Evolutionary conservation across 768 basidiomycete species (phyloP).

Genomic region (Neoboletus subvelutipes): DNA sequence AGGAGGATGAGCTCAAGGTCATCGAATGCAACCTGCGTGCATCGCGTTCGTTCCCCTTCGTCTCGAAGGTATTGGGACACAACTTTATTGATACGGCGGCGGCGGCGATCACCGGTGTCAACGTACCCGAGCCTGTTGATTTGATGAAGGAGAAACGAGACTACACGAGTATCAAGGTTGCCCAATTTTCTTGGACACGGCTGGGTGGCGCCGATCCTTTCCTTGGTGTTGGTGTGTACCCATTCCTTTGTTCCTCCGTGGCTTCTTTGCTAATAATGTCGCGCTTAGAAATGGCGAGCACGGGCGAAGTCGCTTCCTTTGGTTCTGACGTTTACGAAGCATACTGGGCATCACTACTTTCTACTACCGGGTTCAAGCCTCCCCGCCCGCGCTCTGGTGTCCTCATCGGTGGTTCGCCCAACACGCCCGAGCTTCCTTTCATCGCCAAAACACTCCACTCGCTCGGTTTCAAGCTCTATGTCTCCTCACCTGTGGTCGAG

Average conservation of each 20-base stretch:
- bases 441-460: constrained; percentile 80
- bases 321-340: constrained; percentile 93
- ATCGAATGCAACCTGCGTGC: constrained; percentile 99
- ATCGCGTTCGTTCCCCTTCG: constrained; percentile 98
- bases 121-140: constrained; percentile 90
- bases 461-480: constrained; percentile 95
- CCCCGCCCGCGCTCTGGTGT: constrained; percentile 84
- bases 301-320: constrained; percentile 96
- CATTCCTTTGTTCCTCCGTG: neutral
- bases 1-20: constrained; percentile 81
- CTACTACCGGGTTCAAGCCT: constrained; percentile 93
- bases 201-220: constrained; percentile 95
- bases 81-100: constrained; percentile 97
- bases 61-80: constrained; percentile 94
- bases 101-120: constrained; percentile 77
- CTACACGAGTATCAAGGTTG: constrained; percentile 95
- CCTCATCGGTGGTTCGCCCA: constrained; percentile 88
- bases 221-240: constrained; percentile 84
- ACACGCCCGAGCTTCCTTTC: constrained; percentile 80
- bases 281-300: constrained; percentile 89
- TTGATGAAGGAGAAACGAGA: constrained; percentile 86
- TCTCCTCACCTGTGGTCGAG: constrained; percentile 77
- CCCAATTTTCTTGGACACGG: constrained; percentile 98
- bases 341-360: constrained; percentile 92
- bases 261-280: neutral